A percentile compares a stretch with the other conserved stretches of the same genome.
Evolutionary conservation across 1,139 yeast species (phyloP).

Genomic region (Debaryomyces sp.): DNA sequence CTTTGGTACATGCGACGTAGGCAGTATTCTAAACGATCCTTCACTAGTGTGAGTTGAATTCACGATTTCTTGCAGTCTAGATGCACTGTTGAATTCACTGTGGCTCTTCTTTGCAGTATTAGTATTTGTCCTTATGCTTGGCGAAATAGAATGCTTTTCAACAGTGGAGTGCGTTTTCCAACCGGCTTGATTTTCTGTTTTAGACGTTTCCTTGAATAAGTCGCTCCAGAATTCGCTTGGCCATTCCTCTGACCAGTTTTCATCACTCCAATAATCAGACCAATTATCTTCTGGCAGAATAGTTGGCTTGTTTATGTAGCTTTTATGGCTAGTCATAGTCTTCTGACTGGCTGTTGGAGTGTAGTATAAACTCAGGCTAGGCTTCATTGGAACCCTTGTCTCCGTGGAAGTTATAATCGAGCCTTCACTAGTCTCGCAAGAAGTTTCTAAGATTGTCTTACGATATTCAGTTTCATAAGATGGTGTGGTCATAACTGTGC

Average conservation of each 20-base stretch:
- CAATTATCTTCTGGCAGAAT: background rate
- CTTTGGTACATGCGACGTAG: background rate
- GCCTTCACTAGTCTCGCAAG: background rate
- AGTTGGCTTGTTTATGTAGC: background rate
- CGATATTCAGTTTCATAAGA: background rate
- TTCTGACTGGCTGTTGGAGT: too few species aligned
- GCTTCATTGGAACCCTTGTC: background rate
- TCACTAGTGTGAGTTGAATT: background rate
- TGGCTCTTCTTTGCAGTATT: background rate
- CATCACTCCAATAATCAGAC: background rate
- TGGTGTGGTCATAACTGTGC: background rate
- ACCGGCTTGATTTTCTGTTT: background rate
- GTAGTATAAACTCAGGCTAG: background rate
- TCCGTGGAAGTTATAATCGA: background rate
- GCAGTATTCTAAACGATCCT: background rate
- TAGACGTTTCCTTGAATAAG: background rate
- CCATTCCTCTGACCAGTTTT: background rate
- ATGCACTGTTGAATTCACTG: background rate
- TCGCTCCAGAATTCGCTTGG: background rate
- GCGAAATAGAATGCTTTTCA: background rate
- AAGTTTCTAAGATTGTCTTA: background rate
- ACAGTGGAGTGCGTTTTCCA: background rate
- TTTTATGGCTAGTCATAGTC: background rate
- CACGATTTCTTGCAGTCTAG: background rate
- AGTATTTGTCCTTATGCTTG: background rate